These are phyloP conservation scores for Plectranthus barbatus DNA, from an alignment of 257 asterid species.

Conservation along the genomic window DNA sequence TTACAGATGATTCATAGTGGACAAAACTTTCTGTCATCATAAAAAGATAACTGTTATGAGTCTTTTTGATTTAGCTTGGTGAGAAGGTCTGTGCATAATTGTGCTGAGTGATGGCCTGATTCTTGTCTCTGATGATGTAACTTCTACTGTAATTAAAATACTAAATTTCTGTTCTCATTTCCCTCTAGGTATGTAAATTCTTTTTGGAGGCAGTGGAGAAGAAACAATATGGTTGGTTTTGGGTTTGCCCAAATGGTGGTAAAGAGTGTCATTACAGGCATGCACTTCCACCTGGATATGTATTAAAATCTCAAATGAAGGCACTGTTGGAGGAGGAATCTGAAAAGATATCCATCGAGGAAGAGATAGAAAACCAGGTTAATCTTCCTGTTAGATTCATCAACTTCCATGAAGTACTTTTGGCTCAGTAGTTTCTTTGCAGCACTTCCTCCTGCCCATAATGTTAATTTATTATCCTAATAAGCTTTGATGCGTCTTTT, in stretches of 20 bases:
- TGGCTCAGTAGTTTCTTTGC: not conserved
- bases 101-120: not conserved
- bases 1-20: not conserved
- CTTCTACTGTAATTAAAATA: not conserved
- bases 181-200: constrained; percentile 67
- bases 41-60: not conserved
- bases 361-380: constrained; percentile 95
- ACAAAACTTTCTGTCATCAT: not conserved
- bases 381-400: not conserved
- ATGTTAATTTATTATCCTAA: constrained; percentile 6
- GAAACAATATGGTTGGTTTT: constrained; percentile 97
- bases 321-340: constrained; percentile 87
- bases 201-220: constrained; percentile 98
- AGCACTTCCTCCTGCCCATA: not conserved
- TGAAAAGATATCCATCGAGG: constrained; percentile 70
- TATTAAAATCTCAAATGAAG: constrained; percentile 94
- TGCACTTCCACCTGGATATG: constrained; percentile 94
- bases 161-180: constrained; percentile 3
- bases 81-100: not conserved
- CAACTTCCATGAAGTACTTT: not conserved
- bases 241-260: constrained; percentile 94
- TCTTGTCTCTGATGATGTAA: not conserved
- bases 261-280: constrained; percentile 87
- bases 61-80: not conserved
- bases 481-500: not conserved